Evolutionary conservation across 192 early-diverging fungal species (phyloP), one percentile per base, ranked within the genome.

Genomic region (Coemansia sp.): DNA sequence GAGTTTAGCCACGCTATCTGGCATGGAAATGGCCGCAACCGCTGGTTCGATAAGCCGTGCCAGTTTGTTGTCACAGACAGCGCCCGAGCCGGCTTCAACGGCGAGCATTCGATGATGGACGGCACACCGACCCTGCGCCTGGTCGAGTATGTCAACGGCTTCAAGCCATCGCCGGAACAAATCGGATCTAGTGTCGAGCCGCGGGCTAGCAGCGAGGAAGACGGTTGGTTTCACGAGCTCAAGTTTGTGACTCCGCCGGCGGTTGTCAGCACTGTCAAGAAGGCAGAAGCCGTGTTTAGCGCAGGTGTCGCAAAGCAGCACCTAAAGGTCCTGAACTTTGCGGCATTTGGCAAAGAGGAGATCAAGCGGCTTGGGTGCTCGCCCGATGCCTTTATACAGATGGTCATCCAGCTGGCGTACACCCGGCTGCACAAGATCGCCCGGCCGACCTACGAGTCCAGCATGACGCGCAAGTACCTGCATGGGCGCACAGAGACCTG

Each of bases 41-140:
- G 97, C 67, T 99, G 91, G 90, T 96, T 93, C 78, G 97, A 99
- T 86, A 98, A 99, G 88, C 85, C 94, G 9, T 85, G 93, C 57
- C 96, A 99, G 83, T 98, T 99, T 71, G 90, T 98, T 75, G 91
- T 98, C 57, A 93, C 90, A 75, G 96, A 96, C 59, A 99, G 97
- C 85, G 95, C 90, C 61, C 95, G 94, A 65, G 96, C 96, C 33
- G 97, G 95, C 3, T 97, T 99, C 83, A 88, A 87, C 38, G 97
- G 96, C 70, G 97, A 99, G 86, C 92, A 94, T 80, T 92, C 92
- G 45, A 90, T 88, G 75, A 94, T 99, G 95, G 97, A 99, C 73
- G 97, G 94, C 57, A 99, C 94, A 5, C 91, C 93, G 37, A 96
- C 95, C 5, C 83, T 85, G 75, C 91, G 95, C 35, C 79, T 96